Conservation (phyloP, 2,329 filamentous ascomycete species). For the Xylaria sp. region DNA sequence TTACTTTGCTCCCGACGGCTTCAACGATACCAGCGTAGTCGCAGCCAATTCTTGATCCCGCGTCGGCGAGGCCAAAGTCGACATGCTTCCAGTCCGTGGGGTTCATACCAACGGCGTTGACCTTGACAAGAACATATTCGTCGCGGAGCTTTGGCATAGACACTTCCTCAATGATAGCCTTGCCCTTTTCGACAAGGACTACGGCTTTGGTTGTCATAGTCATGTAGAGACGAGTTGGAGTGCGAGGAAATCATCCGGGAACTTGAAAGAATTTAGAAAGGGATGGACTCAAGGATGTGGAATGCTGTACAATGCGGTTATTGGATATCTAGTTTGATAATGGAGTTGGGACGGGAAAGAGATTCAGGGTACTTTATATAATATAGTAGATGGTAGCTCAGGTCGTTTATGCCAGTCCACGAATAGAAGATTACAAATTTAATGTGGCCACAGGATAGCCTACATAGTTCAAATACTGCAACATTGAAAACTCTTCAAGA, state of each 20-base stretch:
- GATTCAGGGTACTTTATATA: background rate
- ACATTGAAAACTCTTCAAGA: background rate
- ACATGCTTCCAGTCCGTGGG: slow-evolving; percentile 50
- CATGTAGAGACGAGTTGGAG: background rate
- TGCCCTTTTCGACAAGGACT: slow-evolving; percentile 31
- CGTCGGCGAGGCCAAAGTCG: slow-evolving; percentile 18
- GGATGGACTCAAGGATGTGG: background rate
- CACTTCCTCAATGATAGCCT: slow-evolving; percentile 38
- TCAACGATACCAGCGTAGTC: slow-evolving; percentile 60
- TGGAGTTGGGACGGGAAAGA: background rate
- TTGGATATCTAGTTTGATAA: background rate
- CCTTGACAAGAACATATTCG: slow-evolving; percentile 48
- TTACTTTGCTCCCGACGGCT: slow-evolving; percentile 55
- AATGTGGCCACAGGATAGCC: background rate
- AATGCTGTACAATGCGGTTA: background rate
- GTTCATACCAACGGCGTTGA: slow-evolving; percentile 49
- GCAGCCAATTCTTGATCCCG: slow-evolving; percentile 49
- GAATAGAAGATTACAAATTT: background rate
- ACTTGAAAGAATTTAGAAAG: background rate
- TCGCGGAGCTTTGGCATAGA: slow-evolving; percentile 36
- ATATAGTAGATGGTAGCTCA: background rate
- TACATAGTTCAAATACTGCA: background rate
- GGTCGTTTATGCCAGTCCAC: background rate
- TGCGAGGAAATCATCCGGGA: background rate
- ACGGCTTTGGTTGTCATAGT: slow-evolving; percentile 36